Percentiles rank a stretch among this genome's conserved stretches.
phyloP scores from a whole-genome alignment of 139 green algal genomes.

The Edaphochlamys debaryana region DNA sequence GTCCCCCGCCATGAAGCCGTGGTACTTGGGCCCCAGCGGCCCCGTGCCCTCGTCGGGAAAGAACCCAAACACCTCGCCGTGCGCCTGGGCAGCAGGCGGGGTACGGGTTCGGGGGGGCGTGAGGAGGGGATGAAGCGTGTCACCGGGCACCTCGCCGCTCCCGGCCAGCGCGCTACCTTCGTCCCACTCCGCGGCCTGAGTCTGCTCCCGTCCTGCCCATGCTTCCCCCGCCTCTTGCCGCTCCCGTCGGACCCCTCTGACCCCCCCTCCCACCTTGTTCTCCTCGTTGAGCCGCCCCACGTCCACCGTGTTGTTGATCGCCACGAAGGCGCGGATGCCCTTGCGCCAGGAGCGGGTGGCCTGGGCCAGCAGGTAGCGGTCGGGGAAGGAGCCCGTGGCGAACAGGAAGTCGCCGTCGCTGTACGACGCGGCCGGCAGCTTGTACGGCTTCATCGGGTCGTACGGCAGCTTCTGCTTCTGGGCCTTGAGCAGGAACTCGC shows the following conservation, averaged over 20 bases:
- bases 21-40: neutral
- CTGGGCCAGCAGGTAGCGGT: slow-evolving; percentile 28
- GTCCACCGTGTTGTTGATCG: slow-evolving; percentile 21
- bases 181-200: neutral
- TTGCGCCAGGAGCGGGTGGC: slow-evolving; percentile 13
- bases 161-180: neutral
- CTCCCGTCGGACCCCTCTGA: too few species aligned
- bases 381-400: slow-evolving; percentile 10
- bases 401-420: slow-evolving; percentile 15
- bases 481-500: neutral
- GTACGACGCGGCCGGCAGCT: neutral
- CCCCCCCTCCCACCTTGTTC: slow-evolving; percentile 25
- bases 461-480: neutral
- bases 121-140: neutral
- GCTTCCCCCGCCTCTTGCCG: too few species aligned
- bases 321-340: slow-evolving; percentile 28
- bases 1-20: slow-evolving; percentile 29
- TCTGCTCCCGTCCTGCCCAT: too few species aligned
- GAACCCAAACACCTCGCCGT: slow-evolving; percentile 17
- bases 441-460: slow-evolving; percentile 26
- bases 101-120: neutral
- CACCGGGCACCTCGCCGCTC: too few species aligned
- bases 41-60: slow-evolving; percentile 18
- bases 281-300: slow-evolving; percentile 5
- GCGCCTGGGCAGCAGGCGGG: neutral